These are phyloP conservation scores for Begonia masoniana DNA, from an alignment of 306 rosid genomes.

Conservation along the genomic window DNA sequence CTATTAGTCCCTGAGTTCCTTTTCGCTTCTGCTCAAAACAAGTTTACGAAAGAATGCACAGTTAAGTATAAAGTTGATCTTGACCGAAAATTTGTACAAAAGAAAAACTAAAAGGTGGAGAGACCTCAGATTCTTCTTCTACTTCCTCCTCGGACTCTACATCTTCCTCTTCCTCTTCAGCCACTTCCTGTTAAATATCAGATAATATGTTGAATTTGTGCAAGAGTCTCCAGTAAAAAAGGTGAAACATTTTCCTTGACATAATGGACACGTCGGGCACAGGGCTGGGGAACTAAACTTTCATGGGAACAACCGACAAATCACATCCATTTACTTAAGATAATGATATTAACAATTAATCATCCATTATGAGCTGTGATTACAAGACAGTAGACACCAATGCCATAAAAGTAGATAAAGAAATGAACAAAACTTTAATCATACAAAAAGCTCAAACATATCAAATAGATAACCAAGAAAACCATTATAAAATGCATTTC, in stretches of 20 bases:
- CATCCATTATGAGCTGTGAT: neutral
- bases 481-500: neutral
- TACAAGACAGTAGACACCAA: neutral
- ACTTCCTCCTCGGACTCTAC: slow-evolving; percentile 50
- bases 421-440: neutral
- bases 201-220: neutral
- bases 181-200: slow-evolving; percentile 41
- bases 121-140: slow-evolving; percentile 36
- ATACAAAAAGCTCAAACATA: neutral
- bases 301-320: too few relatives aligned
- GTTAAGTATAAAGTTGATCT: too few relatives aligned
- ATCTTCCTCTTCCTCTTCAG: slow-evolving; percentile 41
- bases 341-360: too few relatives aligned
- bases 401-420: neutral
- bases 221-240: neutral
- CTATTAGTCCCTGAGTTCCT: slow-evolving; percentile 76
- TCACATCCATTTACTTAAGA: neutral
- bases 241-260: neutral
- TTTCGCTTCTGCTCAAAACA: slow-evolving; percentile 28
- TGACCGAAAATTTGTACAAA: neutral
- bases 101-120: neutral
- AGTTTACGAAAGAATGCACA: neutral
- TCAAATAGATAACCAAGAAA: neutral
- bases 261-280: too few relatives aligned
- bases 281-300: too few relatives aligned